Conservation (phyloP, 352 stramenopile species). For the Globisporangium nagaii region DNA sequence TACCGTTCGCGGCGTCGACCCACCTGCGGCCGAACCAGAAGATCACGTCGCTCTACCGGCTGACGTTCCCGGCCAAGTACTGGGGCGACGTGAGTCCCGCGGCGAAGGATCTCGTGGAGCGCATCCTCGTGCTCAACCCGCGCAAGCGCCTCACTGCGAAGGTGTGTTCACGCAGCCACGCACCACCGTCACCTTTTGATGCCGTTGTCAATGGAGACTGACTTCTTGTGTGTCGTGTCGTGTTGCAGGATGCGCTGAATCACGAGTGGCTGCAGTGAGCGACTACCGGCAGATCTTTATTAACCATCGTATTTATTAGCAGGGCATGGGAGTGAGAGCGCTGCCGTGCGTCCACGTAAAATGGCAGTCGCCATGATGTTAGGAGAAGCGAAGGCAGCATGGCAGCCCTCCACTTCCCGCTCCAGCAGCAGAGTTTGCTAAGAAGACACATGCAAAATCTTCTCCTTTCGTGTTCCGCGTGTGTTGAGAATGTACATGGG, state of each 20-base stretch:
- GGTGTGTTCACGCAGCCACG: conserved; percentile 5
- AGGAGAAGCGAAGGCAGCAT: too few species aligned
- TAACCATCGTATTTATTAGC: conserved; percentile 2
- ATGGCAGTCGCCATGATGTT: too few species aligned
- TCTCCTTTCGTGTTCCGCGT: too few species aligned
- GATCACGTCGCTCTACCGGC: conserved; percentile 53
- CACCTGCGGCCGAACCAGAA: conserved; percentile 56
- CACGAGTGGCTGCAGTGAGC: conserved; percentile 38
- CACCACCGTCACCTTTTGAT: background rate
- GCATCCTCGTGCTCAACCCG: conserved; percentile 59
- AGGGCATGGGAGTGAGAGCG: too few species aligned
- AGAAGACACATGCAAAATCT: too few species aligned
- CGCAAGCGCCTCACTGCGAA: conserved; percentile 34
- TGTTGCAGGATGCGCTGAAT: conserved; percentile 34
- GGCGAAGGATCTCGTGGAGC: conserved; percentile 52
- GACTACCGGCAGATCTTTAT: conserved; percentile 1
- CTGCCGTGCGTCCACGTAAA: too few species aligned
- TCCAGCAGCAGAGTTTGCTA: too few species aligned
- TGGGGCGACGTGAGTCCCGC: conserved; percentile 55
- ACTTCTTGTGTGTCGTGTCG: background rate
- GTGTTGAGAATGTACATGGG: too few species aligned
- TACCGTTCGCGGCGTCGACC: conserved; percentile 60
- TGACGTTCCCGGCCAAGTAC: conserved; percentile 74
- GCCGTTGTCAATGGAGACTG: too few species aligned
- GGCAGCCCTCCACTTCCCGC: too few species aligned